Evolutionary conservation across 2,329 filamentous ascomycete species (phyloP).

Genomic region (Fusarium annulatum): DNA sequence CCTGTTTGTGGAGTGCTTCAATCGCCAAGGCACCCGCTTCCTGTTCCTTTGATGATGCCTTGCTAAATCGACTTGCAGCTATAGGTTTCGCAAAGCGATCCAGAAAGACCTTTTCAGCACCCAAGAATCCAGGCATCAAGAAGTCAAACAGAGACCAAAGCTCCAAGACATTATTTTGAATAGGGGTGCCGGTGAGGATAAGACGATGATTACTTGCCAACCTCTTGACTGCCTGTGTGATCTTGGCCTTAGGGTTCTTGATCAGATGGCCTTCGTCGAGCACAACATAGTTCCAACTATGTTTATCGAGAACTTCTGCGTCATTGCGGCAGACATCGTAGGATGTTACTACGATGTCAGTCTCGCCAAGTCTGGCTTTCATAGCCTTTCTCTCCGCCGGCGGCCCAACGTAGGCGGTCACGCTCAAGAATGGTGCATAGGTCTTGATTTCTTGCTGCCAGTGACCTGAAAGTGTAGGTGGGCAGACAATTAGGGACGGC

Average conservation of each 20-base stretch:
- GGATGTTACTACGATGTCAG: constrained; percentile 95
- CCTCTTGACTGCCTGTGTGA: constrained; percentile 90
- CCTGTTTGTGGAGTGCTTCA: constrained; percentile 98
- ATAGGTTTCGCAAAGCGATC: constrained; percentile 96
- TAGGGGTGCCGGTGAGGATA: constrained; percentile 95
- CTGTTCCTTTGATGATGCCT: constrained; percentile 98
- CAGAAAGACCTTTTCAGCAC: constrained; percentile 93
- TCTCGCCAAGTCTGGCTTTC: constrained; percentile 75
- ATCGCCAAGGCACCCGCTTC: constrained; percentile 96
- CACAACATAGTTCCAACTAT: constrained; percentile 97
- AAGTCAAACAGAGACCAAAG: constrained; percentile 99
- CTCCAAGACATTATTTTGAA: constrained; percentile 97
- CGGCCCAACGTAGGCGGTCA: constrained; percentile 90
- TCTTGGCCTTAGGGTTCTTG: constrained; percentile 98
- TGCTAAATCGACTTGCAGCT: constrained; percentile 92
- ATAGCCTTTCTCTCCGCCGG: constrained; percentile 82
- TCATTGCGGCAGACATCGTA: constrained; percentile 99
- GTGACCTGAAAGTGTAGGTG: constrained; percentile 94
- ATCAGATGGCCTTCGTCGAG: constrained; percentile 98
- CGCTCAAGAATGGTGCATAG: constrained; percentile 92
- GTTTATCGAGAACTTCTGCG: constrained; percentile 81
- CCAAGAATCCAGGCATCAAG: constrained; percentile 97
- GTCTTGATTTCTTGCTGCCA: constrained; percentile 98
- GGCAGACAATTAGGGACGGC: constrained; percentile 94
- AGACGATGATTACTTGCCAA: constrained; percentile 92